These are phyloP conservation scores for Nelumbo lutea DNA, from an alignment of 164 flowering plant species.

Conservation along the genomic window DNA sequence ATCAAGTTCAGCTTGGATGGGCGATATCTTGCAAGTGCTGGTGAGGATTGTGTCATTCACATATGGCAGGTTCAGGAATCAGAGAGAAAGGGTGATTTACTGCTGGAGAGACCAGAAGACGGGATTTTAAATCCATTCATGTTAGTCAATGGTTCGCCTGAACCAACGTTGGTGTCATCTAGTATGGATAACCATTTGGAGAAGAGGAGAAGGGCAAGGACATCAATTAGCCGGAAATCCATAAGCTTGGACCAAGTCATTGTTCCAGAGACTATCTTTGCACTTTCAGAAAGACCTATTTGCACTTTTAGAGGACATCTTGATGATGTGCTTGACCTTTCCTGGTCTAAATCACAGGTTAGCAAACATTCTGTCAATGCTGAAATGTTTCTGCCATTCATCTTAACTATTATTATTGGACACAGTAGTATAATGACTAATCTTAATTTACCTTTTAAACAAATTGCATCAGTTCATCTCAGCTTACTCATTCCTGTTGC, in stretches of 20 bases:
- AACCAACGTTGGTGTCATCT: constrained; percentile 49
- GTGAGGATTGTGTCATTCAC: constrained; percentile 93
- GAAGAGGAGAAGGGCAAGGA: constrained; percentile 72
- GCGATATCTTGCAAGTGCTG: constrained; percentile 89
- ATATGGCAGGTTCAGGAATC: constrained; percentile 84
- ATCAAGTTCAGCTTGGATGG: constrained; percentile 96
- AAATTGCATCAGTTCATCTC: neutral
- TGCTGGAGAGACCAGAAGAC: constrained; percentile 67
- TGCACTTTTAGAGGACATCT: constrained; percentile 90
- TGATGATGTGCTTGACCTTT: constrained; percentile 89
- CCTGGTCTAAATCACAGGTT: constrained; percentile 99
- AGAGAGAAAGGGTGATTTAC: constrained; percentile 79
- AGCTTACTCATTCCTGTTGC: neutral
- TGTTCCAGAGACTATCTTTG: constrained; percentile 81
- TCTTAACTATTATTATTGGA: neutral
- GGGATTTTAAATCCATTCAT: constrained; percentile 43
- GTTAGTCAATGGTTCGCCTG: constrained; percentile 67
- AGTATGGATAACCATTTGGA: constrained; percentile 38
- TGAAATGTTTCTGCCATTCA: neutral
- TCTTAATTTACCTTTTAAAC: neutral
- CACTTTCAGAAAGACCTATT: constrained; percentile 77
- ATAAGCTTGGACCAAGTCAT: constrained; percentile 58
- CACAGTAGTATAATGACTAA: neutral
- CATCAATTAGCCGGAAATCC: constrained; percentile 69
- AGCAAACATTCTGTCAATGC: constrained; percentile 18